Base-by-base conservation (phyloP, 805 yeast genomes). In the Lachancea fermentati region DNA sequence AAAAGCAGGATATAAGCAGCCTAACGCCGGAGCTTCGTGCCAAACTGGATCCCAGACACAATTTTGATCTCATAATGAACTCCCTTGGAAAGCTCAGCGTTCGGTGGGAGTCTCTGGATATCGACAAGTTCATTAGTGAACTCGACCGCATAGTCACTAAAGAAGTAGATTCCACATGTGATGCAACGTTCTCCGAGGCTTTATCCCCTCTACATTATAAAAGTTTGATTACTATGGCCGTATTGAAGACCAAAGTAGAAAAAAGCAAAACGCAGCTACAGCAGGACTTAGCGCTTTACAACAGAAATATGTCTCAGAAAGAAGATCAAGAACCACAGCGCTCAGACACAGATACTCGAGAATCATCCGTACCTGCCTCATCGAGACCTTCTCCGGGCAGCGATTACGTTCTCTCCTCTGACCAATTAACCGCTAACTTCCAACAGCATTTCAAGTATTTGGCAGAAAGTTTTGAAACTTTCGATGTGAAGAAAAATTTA, bases 381-480 rank as follows among this genome's bases (percentile, higher is more conserved):
- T 24, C 5, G 14, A 19, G 32, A 8, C 14, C 32, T 14, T 32
- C 41, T 4, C 14, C 19, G 12, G 34, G 29, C 26, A 32, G 30
- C 16, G 32, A 15, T 7, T 34, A 40, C 28, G 14, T 32, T 9
- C 18, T 40, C 13, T 36, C 47, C 4, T 40, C 47, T 5, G 32
- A 39, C 12, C 60, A 50, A 39, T 37, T 56, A 7, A 40, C 48
- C 12, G 33, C 52, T 16, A 58, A 56, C 37, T 58, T 54, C 33
- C 52, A 56, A 19, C 41, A 41, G n/a, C 57, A 57, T 42, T 58
- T 58, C 44, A 53, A 52, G 36, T 36, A 46, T 15, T 47, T 54
- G 42, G 59, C 57, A 2, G 62, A 56, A 32, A 52, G 53, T 36
- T 56, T 56, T 39, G 62, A 57, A 39, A 47, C 50, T 5, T 55